These are phyloP conservation scores for Calonectria honghensis DNA, from an alignment of 2,329 filamentous ascomycete species.

Conservation along the genomic window DNA sequence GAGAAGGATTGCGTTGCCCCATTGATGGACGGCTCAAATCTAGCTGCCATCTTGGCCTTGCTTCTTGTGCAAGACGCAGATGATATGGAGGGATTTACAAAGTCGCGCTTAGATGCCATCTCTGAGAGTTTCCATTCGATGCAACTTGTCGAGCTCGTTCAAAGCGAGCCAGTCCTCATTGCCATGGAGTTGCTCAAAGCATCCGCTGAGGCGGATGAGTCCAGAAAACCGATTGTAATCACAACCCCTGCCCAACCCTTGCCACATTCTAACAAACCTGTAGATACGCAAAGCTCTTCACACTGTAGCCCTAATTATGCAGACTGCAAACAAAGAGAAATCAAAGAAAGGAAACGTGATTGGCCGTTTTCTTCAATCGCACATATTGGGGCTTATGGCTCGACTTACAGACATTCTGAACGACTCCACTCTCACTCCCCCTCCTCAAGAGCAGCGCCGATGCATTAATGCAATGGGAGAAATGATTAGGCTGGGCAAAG, in stretches of 20 bases:
- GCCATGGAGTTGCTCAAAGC: slow-evolving; percentile 89
- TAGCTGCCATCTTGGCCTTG: slow-evolving; percentile 75
- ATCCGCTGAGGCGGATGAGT: slow-evolving; percentile 80
- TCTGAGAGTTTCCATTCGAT: slow-evolving; percentile 81
- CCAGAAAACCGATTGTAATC: slow-evolving; percentile 75
- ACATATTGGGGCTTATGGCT: slow-evolving; percentile 91
- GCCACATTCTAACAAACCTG: slow-evolving; percentile 51
- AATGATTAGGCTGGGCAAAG: slow-evolving; percentile 86
- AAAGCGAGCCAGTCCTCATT: slow-evolving; percentile 83
- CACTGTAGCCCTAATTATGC: slow-evolving; percentile 66
- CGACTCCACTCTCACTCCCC: slow-evolving; percentile 73
- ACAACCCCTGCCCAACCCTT: not conserved
- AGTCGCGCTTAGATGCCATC: slow-evolving; percentile 80
- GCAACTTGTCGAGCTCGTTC: slow-evolving; percentile 81
- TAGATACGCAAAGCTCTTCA: slow-evolving; percentile 70
- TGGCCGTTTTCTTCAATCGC: slow-evolving; percentile 85
- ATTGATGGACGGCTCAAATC: slow-evolving; percentile 74
- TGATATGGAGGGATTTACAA: slow-evolving; percentile 78
- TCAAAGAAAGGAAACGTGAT: slow-evolving; percentile 75
- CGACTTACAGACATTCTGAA: slow-evolving; percentile 87
- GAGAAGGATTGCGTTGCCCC: slow-evolving; percentile 77
- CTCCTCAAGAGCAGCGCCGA: slow-evolving; percentile 81
- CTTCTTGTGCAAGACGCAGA: slow-evolving; percentile 74
- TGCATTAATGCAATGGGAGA: slow-evolving; percentile 90
- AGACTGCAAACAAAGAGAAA: slow-evolving; percentile 65